These are phyloP conservation scores for Aspergillus piperis DNA, from an alignment of 2,329 filamentous ascomycete species.

Conservation along the genomic window DNA sequence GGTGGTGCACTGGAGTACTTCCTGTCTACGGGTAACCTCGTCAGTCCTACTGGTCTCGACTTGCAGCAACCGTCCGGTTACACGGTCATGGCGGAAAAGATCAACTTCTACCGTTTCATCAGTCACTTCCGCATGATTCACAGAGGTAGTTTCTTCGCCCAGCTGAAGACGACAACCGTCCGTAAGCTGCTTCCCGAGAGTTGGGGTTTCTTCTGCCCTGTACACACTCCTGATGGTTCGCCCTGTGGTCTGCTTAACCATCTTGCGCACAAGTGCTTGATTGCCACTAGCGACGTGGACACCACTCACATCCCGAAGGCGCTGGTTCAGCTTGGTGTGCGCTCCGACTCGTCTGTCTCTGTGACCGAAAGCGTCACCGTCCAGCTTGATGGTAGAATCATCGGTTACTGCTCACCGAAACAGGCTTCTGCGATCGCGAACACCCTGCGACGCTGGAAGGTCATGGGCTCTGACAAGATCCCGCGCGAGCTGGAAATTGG, in stretches of 20 bases:
- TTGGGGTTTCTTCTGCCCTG: slow-evolving; percentile 96
- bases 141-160: slow-evolving; percentile 97
- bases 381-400: slow-evolving; percentile 83
- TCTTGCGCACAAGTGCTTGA: slow-evolving; percentile 89
- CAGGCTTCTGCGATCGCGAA: slow-evolving; percentile 81
- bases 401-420: slow-evolving; percentile 86
- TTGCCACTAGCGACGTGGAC: slow-evolving; percentile 75
- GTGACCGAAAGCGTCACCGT: slow-evolving; percentile 83
- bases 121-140: slow-evolving; percentile 99
- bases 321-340: slow-evolving; percentile 76
- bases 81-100: slow-evolving; percentile 95
- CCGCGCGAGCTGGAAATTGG: slow-evolving; percentile 87
- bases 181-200: slow-evolving; percentile 93
- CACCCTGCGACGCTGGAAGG: slow-evolving; percentile 92
- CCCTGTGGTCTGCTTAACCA: slow-evolving; percentile 95
- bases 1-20: slow-evolving; percentile 91
- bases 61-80: slow-evolving; percentile 93
- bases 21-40: slow-evolving; percentile 89
- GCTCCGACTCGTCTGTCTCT: slow-evolving; percentile 72
- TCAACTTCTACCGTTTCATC: slow-evolving; percentile 98
- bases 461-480: slow-evolving; percentile 77
- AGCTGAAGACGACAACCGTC: slow-evolving; percentile 95
- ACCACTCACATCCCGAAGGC: slow-evolving; percentile 72
- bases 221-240: slow-evolving; percentile 94
- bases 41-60: slow-evolving; percentile 88